Evolutionary conservation across 176 grass and related monocot genomes (phyloP).

Genomic region (Cenchrus fungigraminus): DNA sequence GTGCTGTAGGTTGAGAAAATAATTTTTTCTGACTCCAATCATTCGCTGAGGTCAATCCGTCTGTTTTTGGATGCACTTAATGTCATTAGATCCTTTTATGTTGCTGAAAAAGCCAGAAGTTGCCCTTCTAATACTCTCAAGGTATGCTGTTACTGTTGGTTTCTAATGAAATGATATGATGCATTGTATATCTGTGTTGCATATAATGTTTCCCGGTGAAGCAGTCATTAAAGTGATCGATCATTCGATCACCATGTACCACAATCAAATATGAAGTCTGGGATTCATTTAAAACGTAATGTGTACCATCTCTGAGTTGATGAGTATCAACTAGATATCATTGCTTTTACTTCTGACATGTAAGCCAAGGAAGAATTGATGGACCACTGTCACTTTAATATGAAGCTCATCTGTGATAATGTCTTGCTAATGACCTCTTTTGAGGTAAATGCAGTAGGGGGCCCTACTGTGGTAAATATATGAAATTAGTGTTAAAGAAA

Average conservation of each 20-base stretch:
- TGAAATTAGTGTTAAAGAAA: too few relatives aligned
- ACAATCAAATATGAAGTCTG: not conserved
- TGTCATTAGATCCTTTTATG: conserved; percentile 72
- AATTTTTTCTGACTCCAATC: conserved; percentile 85
- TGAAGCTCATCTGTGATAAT: not conserved
- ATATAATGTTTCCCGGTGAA: not conserved
- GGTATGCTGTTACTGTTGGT: conserved; percentile 50
- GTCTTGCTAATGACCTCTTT: not conserved
- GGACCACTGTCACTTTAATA: not conserved
- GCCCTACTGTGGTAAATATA: too few relatives aligned
- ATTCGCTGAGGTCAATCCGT: conserved; percentile 76
- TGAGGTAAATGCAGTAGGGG: too few relatives aligned
- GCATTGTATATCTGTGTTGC: not conserved
- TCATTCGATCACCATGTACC: not conserved
- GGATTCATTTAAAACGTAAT: not conserved
- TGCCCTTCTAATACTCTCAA: conserved; percentile 61
- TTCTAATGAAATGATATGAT: conserved; percentile 25
- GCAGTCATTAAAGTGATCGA: not conserved
- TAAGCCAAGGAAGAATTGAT: not conserved
- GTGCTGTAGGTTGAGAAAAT: conserved; percentile 74
- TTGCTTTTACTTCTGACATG: not conserved
- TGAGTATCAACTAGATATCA: not conserved
- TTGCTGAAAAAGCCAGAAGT: conserved; percentile 64
- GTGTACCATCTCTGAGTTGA: not conserved
- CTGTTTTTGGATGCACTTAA: conserved; percentile 87